Base-by-base conservation (phyloP, 1,284 basidiomycete species). In the Heterobasidion annosum region DNA sequence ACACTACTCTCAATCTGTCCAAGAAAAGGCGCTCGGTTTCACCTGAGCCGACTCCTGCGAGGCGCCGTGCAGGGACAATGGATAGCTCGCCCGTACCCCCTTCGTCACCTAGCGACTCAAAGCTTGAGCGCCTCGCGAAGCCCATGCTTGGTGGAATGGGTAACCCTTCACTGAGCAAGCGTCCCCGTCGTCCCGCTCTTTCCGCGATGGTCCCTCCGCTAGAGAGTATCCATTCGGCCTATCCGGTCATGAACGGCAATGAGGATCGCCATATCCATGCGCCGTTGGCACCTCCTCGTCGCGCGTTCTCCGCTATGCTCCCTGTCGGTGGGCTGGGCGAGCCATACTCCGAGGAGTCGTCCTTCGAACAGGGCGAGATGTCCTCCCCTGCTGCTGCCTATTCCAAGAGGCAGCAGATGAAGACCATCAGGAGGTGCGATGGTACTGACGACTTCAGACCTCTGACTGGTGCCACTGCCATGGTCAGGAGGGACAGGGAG, bases 371-470 rank as follows among this genome's bases (percentile, higher is more conserved):
- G 59, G 82, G 82, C 19, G 78, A 77, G 12, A 48, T 48, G 75
- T 87, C 85, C 42, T 88, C 85, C 0, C 87, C 88, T 43, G 88
- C 86, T 45, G 82, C 85, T 61, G 85, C 86, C 8, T 88, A 90
- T 63, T 78, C 84, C 1, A 82, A 81, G 61, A 79, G 85, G 43
- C 87, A 88, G 57, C 82, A 86, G 57, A 75, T 79, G 25, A 86
- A 81, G 71, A 86, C 86, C 0, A 76, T 90, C 56, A 75, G 87
- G 47, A 73, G 87, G 46, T 81, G 86, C 61, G 88, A 90, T 62
- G 88, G 87, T 13, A 88, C 85, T 18, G 87, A 90, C 50, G 84
- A 89, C 64, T 85, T 90, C 61, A 73, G 82, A 54, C 84, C 85
- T 15, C 66, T 85, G 15, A 83, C 83, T 12, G 82, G 82, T 19